Evolutionary conservation across 192 early-diverging fungal species (phyloP), one percentile per base, ranked within the genome.

Genomic region (Tieghemiomyces parasiticus): DNA sequence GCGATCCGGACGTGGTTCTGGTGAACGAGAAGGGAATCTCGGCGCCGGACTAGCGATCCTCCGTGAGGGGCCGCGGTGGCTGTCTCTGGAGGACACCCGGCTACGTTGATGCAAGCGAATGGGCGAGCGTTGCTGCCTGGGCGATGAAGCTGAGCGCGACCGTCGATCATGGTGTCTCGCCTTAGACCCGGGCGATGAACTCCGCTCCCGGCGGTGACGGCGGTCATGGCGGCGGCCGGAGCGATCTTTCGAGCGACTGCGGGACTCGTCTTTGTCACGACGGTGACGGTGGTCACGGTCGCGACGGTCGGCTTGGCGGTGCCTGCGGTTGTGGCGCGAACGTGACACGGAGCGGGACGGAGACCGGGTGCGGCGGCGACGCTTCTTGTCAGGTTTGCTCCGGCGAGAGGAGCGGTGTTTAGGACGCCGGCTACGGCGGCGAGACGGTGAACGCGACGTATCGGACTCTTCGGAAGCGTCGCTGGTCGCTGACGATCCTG

Each of bases 371-470:
- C 50, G 4, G 26, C 24, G 50, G 30, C 14, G 30, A 52, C 50
- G 50, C 14, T 30, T 52, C 16, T 1, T 52, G 8, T 13, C 24
- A 28, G 26, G 26, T 8, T 30, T 13, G 30, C 26, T 29, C 24
- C 14, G 20, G 4, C 20, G 16, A 38, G 4, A 3, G 0, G 55
- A 35, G 19, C 35, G 19, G 10, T 22, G 33, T 8, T 31, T 30
- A 58, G 13, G 35, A 38, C n/a, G 30, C n/a, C n/a, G 55, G 35
- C 22, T 30, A 35, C 19, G 55, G 32, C 55, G 55, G n/a, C 30
- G 24, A 52, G 26, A 30, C 4, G 22, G 14, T 16, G 50, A 52
- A 52, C 50, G 50, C 14, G 20, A 16, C 20, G 13, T 32, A n/a
- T 35, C 55, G 20, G 49, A 26, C 24, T n/a, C 55, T 30, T 34